These are phyloP conservation scores for Oryza brachyantha DNA, from an alignment of 176 grass and related monocot species.

Conservation along the genomic window DNA sequence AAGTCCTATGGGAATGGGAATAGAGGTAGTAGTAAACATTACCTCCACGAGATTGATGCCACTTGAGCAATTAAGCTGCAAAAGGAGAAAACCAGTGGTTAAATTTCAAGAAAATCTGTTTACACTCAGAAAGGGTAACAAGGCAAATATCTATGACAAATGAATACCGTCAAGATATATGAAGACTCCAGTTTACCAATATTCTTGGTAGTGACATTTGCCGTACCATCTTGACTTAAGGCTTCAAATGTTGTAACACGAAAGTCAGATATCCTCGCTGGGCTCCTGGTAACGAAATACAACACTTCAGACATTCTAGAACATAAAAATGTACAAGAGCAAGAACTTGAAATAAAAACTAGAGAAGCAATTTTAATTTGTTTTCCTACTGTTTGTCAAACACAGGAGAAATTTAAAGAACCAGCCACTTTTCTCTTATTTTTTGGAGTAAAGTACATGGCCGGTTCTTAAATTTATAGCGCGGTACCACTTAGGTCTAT, in stretches of 20 bases:
- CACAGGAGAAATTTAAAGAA: neutral
- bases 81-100: slow-evolving; percentile 29
- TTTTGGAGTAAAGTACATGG: too few relatives aligned
- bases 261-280: slow-evolving; percentile 66
- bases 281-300: slow-evolving; percentile 60
- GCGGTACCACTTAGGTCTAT: too few relatives aligned
- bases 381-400: neutral
- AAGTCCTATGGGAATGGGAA: too few relatives aligned
- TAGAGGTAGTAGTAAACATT: slow-evolving; percentile 15
- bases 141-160: too few relatives aligned
- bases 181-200: slow-evolving; percentile 79
- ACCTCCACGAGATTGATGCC: slow-evolving; percentile 79
- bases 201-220: slow-evolving; percentile 66
- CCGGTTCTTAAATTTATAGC: too few relatives aligned
- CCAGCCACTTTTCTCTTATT: neutral
- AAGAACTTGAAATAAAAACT: neutral
- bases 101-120: slow-evolving; percentile 18
- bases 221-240: slow-evolving; percentile 73
- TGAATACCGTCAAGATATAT: slow-evolving; percentile 78
- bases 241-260: slow-evolving; percentile 74
- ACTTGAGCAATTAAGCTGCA: slow-evolving; percentile 70
- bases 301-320: neutral
- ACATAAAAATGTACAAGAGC: neutral
- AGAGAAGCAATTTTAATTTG: neutral
- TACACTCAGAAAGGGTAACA: too few relatives aligned